phyloP scores from a whole-genome alignment of 176 grass and related monocot genomes.

The Panicum miliaceum region DNA sequence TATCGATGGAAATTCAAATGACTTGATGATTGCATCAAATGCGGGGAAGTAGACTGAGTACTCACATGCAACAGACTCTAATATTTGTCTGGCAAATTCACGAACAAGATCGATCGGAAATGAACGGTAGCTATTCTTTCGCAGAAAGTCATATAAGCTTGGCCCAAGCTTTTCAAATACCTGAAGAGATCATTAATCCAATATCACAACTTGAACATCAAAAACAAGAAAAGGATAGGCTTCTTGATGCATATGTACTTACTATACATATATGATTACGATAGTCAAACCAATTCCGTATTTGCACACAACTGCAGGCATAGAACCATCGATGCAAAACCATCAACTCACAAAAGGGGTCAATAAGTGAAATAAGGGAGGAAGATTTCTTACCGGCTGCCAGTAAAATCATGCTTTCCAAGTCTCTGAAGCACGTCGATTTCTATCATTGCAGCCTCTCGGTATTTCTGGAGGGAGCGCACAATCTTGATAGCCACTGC shows the following conservation, averaged over 20 bases:
- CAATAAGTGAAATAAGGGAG: slow-evolving; percentile 45
- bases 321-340: slow-evolving; percentile 81
- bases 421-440: slow-evolving; percentile 93
- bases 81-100: slow-evolving; percentile 90
- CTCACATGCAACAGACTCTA: slow-evolving; percentile 93
- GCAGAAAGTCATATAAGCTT: slow-evolving; percentile 86
- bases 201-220: slow-evolving; percentile 28
- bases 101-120: slow-evolving; percentile 89
- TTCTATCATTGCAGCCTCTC: slow-evolving; percentile 99
- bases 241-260: slow-evolving; percentile 83
- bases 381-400: slow-evolving; percentile 66
- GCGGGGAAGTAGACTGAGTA: background rate
- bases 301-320: slow-evolving; percentile 99
- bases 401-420: slow-evolving; percentile 79
- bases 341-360: slow-evolving; percentile 69
- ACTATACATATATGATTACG: slow-evolving; percentile 99
- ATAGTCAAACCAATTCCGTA: slow-evolving; percentile 99
- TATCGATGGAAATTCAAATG: background rate
- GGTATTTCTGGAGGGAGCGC: slow-evolving; percentile 90
- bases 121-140: slow-evolving; percentile 81
- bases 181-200: slow-evolving; percentile 53
- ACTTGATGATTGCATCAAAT: background rate
- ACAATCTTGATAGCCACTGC: slow-evolving; percentile 92
- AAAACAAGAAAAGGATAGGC: slow-evolving; percentile 30
- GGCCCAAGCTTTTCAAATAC: slow-evolving; percentile 97